These are phyloP conservation scores for Populus tremula DNA, from an alignment of 345 rosid species.

Conservation along the genomic window DNA sequence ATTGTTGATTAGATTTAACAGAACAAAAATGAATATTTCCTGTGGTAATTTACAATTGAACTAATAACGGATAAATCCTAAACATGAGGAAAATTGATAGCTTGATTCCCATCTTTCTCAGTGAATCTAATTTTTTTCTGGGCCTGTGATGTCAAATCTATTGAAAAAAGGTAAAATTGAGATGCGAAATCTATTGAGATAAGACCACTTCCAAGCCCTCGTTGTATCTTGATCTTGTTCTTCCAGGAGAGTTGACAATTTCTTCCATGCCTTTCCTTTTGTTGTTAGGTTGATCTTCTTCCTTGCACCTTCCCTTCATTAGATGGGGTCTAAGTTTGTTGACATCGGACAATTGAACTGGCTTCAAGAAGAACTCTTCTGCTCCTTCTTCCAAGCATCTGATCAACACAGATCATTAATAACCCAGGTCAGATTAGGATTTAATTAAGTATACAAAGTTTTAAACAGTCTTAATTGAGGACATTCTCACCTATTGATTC, in stretches of 20 bases:
- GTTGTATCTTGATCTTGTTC: constrained; percentile 34
- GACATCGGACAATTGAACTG: constrained; percentile 78
- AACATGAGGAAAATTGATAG: too few relatives aligned
- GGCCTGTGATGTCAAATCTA: background rate
- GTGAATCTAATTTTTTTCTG: background rate
- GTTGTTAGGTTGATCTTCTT: constrained; percentile 17
- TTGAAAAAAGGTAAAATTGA: background rate
- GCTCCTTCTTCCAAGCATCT: constrained; percentile 94
- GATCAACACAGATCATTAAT: constrained; percentile 5
- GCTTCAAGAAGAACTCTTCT: constrained; percentile 81
- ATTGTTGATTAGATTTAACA: background rate
- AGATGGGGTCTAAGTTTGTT: constrained; percentile 64
- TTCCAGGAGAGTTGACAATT: constrained; percentile 25
- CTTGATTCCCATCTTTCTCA: background rate
- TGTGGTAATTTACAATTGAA: background rate
- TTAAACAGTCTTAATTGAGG: background rate
- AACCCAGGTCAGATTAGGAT: constrained; percentile 3
- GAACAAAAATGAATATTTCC: background rate
- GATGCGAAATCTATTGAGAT: background rate
- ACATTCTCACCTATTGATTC: constrained; percentile 55
- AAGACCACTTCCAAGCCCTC: constrained; percentile 16
- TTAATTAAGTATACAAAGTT: background rate
- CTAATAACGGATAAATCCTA: background rate
- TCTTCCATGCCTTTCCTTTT: constrained; percentile 47
- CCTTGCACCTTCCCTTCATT: constrained; percentile 40